Conservation (phyloP, 2,329 filamentous ascomycete species). For the Helminthosporium solani region DNA sequence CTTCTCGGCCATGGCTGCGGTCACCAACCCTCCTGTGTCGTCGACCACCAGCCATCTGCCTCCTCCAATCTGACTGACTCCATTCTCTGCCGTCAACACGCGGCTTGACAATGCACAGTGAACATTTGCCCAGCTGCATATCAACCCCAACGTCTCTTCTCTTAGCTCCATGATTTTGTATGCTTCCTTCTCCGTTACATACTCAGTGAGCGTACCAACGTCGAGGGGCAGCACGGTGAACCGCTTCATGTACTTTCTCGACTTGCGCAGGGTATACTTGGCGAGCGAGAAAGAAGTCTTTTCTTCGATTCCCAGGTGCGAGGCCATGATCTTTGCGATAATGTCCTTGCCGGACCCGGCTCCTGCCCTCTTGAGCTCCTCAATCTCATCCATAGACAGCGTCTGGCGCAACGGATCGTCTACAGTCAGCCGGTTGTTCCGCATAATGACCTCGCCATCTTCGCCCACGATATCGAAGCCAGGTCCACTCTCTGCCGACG, state of each 20-base stretch:
- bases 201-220: slow-evolving; percentile 71
- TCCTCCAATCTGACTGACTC: slow-evolving; percentile 44
- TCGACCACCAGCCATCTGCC: slow-evolving; percentile 81
- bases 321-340: slow-evolving; percentile 87
- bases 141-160: slow-evolving; percentile 76
- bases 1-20: slow-evolving; percentile 81
- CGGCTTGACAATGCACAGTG: slow-evolving; percentile 63
- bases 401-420: slow-evolving; percentile 71
- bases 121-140: slow-evolving; percentile 88
- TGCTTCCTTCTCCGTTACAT: slow-evolving; percentile 79
- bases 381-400: slow-evolving; percentile 70
- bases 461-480: slow-evolving; percentile 51
- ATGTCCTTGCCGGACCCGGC: slow-evolving; percentile 81
- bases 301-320: slow-evolving; percentile 85
- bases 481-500: slow-evolving; percentile 26
- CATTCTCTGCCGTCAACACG: slow-evolving; percentile 30
- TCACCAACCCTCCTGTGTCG: slow-evolving; percentile 79
- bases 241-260: slow-evolving; percentile 85
- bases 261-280: slow-evolving; percentile 94
- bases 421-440: slow-evolving; percentile 63
- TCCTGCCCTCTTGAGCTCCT: slow-evolving; percentile 69
- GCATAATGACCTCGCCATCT: slow-evolving; percentile 53
- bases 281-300: slow-evolving; percentile 92
- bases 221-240: slow-evolving; percentile 87
- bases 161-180: slow-evolving; percentile 80